These are phyloP conservation scores for Polyporus arcularius DNA, from an alignment of 768 basidiomycete genomes.

Conservation along the genomic window DNA sequence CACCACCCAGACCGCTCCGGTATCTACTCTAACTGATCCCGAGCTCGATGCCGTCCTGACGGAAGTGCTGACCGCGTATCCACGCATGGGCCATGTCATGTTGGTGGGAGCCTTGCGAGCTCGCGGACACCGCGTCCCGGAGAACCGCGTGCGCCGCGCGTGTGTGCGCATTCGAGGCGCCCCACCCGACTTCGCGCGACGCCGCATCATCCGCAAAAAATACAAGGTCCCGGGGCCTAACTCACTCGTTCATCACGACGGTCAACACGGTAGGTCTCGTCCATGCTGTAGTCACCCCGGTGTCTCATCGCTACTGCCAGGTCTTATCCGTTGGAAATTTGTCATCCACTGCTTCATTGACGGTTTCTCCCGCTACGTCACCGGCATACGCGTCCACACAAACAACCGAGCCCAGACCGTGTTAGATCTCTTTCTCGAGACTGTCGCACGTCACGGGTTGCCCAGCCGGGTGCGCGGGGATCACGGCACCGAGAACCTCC, in stretches of 20 bases:
- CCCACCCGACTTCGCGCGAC: slow-evolving; percentile 4
- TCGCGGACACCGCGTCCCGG: slow-evolving; percentile 1
- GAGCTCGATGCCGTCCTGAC: background rate
- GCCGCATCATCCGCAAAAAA: slow-evolving; percentile 1
- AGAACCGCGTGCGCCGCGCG: background rate
- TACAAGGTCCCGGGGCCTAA: slow-evolving; percentile 26
- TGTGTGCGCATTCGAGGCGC: slow-evolving; percentile 2
- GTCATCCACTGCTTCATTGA: slow-evolving; percentile 29
- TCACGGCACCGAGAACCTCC: slow-evolving; percentile 40
- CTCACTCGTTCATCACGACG: slow-evolving; percentile 29
- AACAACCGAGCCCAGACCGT: slow-evolving; percentile 44
- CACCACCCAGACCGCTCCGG: slow-evolving; percentile 20
- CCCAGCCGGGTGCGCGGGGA: slow-evolving; percentile 38
- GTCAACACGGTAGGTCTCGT: slow-evolving; percentile 19
- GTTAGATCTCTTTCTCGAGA: slow-evolving; percentile 32
- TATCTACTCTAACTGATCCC: slow-evolving; percentile 11
- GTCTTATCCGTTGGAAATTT: slow-evolving; percentile 26
- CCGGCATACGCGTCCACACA: slow-evolving; percentile 34
- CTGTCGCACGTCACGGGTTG: slow-evolving; percentile 27
- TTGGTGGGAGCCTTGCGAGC: slow-evolving; percentile 1
- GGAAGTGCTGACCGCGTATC: background rate
- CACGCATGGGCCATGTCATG: slow-evolving; percentile 3
- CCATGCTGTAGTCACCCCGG: no score
- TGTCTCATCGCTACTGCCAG: no score
- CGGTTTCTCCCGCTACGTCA: slow-evolving; percentile 27